Conservation (phyloP, 306 rosid genomes). For the Prinsepia uniflora region DNA sequence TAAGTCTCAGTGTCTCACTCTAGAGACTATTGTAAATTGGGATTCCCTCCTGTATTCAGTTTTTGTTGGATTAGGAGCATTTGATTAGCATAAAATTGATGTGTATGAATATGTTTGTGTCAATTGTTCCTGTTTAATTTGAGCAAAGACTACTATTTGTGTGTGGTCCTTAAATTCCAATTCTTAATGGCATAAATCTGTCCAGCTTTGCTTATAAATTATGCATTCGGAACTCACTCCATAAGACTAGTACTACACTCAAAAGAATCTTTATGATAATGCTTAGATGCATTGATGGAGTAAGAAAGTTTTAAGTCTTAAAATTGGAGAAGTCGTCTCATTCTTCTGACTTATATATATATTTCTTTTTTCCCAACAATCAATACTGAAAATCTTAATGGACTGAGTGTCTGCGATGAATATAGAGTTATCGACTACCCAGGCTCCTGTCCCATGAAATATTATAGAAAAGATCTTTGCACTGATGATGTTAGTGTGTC, state of each 20-base stretch:
- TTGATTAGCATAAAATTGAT: not conserved
- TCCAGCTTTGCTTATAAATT: not conserved
- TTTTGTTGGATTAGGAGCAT: not conserved
- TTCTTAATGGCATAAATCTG: not conserved
- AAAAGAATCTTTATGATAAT: not conserved
- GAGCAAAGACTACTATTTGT: not conserved
- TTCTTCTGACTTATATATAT: not conserved
- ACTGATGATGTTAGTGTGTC: not conserved
- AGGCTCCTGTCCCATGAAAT: not conserved
- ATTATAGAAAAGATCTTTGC: not conserved
- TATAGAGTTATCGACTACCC: not conserved
- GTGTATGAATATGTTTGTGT: not conserved
- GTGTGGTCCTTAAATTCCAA: not conserved
- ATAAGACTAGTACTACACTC: not conserved
- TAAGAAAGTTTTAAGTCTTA: slow-evolving; percentile 1
- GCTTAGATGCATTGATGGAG: not conserved
- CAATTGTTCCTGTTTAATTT: not conserved
- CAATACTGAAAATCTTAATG: not conserved
- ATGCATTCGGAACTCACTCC: not conserved
- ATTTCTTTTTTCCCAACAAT: not conserved
- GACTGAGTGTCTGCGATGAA: not conserved
- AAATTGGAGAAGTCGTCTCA: not conserved
- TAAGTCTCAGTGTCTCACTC: not conserved
- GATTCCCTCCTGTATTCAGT: not conserved
- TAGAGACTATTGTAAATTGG: not conserved